Percentiles rank a stretch among this genome's conserved stretches.
Evolutionary conservation across 2,329 filamentous ascomycete species (phyloP).

Genomic region (Bertia moriformis): DNA sequence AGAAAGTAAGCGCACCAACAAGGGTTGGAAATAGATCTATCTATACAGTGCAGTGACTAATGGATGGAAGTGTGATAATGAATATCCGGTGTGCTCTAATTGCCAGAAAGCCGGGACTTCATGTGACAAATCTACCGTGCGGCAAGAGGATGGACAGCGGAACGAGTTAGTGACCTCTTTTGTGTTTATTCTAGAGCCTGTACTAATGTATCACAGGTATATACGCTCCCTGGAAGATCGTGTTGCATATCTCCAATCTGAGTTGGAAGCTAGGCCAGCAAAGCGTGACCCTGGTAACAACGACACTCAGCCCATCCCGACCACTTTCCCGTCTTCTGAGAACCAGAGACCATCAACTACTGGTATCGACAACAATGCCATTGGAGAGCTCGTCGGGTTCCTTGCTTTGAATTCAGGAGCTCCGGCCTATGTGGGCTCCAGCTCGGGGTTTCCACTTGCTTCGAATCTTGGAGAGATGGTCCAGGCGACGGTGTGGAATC

Average conservation of each 20-base stretch:
- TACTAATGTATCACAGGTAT: constrained; percentile 13
- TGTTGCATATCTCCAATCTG: constrained; percentile 21
- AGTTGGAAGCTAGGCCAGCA: constrained; percentile 6
- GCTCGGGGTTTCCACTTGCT: constrained; percentile 30
- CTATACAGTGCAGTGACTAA: too few relatives aligned
- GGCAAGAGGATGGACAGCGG: constrained; percentile 17
- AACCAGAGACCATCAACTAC: not conserved
- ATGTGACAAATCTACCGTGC: constrained; percentile 25
- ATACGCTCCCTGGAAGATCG: constrained; percentile 24
- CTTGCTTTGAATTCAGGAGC: constrained; percentile 26
- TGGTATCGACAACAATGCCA: constrained; percentile 8
- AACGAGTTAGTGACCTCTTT: constrained; percentile 13
- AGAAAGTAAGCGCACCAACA: constrained; percentile 24
- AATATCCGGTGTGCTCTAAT: constrained; percentile 26
- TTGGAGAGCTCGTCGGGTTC: constrained; percentile 29
- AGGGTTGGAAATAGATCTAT: too few relatives aligned
- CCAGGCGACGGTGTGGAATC: constrained; percentile 36
- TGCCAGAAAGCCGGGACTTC: constrained; percentile 22
- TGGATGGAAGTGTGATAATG: constrained; percentile 29
- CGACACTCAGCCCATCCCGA: not conserved
- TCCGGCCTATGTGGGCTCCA: constrained; percentile 31
- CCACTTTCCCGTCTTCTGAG: too few relatives aligned
- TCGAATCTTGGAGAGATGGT: constrained; percentile 35
- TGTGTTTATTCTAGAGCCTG: not conserved
- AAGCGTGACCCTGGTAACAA: not conserved